phyloP scores from a whole-genome alignment of 441 rosid genomes.

The Geranium incanum region DNA sequence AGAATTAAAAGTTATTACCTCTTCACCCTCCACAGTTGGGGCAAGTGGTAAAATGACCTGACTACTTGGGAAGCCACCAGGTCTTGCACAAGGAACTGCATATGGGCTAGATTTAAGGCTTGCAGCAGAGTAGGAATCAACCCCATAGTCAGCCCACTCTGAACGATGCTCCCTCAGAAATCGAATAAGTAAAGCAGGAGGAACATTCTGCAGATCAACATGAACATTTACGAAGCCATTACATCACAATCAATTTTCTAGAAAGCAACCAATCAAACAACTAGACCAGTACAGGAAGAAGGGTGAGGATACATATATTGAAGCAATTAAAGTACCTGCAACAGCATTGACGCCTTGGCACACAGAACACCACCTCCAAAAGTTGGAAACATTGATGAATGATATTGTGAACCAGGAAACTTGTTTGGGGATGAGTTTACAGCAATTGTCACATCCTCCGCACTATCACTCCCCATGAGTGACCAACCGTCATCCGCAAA shows the following conservation, averaged over 20 bases:
- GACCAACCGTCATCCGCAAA: conserved; percentile 96
- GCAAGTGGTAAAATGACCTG: conserved; percentile 94
- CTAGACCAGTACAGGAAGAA: neutral
- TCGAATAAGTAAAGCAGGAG: conserved; percentile 83
- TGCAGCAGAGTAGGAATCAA: conserved; percentile 90
- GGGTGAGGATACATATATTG: neutral
- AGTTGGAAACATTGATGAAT: conserved; percentile 50
- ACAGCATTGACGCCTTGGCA: conserved; percentile 96
- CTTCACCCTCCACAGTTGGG: conserved; percentile 91
- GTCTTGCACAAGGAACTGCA: conserved; percentile 83
- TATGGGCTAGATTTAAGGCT: conserved; percentile 66
- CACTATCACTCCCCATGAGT: conserved; percentile 63
- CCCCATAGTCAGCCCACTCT: conserved; percentile 96
- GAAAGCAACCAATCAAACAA: neutral
- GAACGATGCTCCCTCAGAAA: conserved; percentile 95
- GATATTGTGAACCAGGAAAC: conserved; percentile 59
- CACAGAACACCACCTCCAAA: conserved; percentile 93
- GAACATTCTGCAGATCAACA: conserved; percentile 58
- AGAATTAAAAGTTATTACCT: conserved; percentile 38
- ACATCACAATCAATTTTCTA: neutral
- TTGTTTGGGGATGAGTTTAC: conserved; percentile 65
- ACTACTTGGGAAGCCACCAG: conserved; percentile 85
- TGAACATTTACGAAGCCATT: neutral
- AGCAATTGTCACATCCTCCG: conserved; percentile 76
- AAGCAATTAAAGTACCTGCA: conserved; percentile 53